A percentile compares a stretch with the other conserved stretches of the same genome.
These are phyloP conservation scores for Geotrichum cucujoidarum DNA, from an alignment of 1,139 yeast genomes.

Conservation along the genomic window DNA sequence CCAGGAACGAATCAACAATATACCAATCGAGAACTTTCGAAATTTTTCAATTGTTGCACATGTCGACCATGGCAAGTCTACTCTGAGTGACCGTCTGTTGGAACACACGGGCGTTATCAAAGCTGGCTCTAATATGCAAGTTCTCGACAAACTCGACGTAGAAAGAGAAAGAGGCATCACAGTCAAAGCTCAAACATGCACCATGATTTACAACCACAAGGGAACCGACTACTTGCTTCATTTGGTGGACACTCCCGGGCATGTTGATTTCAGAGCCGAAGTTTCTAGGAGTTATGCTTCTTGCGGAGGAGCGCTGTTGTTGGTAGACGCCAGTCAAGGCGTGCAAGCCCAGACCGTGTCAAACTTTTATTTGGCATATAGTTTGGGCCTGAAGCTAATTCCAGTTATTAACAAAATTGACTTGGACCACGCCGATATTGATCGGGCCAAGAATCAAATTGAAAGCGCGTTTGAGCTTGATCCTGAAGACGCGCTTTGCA, in stretches of 20 bases:
- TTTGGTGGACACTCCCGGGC: conserved; percentile 96
- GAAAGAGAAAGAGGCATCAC: conserved; percentile 96
- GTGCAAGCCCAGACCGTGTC: conserved; percentile 98
- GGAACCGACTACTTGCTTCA: conserved; percentile 75
- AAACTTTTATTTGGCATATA: conserved; percentile 83
- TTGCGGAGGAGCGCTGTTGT: conserved; percentile 86
- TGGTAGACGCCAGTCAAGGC: conserved; percentile 95
- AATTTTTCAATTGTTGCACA: conserved; percentile 96
- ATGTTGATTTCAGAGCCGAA: conserved; percentile 92
- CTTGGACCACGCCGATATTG: conserved; percentile 81
- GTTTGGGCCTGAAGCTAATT: conserved; percentile 71
- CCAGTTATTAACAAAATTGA: conserved; percentile 94
- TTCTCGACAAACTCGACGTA: conserved; percentile 86
- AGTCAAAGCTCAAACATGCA: conserved; percentile 92
- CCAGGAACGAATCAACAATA: conserved; percentile 55
- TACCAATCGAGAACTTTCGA: conserved; percentile 78
- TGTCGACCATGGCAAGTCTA: conserved; percentile 97
- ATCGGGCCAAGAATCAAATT: conserved; percentile 75
- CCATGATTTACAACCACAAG: conserved; percentile 78
- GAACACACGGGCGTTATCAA: conserved; percentile 88
- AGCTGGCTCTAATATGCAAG: conserved; percentile 72
- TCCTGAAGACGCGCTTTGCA: conserved; percentile 69
- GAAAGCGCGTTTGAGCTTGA: conserved; percentile 78
- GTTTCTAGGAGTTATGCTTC: conserved; percentile 92
- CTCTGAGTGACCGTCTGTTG: conserved; percentile 77